Base-by-base conservation (phyloP, 768 basidiomycete genomes). In the Lentinula sp. region DNA sequence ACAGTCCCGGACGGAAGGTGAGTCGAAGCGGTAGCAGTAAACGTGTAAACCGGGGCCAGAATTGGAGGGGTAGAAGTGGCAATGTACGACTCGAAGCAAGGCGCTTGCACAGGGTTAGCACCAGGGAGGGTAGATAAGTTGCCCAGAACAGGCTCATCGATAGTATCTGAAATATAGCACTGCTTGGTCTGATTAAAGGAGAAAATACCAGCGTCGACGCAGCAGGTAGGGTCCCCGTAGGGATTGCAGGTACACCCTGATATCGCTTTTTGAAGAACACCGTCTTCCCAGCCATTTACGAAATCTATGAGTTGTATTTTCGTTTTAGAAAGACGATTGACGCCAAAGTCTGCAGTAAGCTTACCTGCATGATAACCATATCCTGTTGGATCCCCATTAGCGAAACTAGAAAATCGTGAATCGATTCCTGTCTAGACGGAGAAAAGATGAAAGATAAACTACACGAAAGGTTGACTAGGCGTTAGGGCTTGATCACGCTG, bases 341-440 rank as follows among this genome's bases (percentile, higher is more conserved):
- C 0, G 28, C 28, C 28, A 28, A 3, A 28, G 28, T 28, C 28
- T 28, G 28, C 28, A 28, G 28, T 28, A 28, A 28, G 28, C 21
- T 18, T 35, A 59, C 58, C 58, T 60, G 70, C 74, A 59, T 74
- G 72, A 42, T 72, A 65, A 31, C 75, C 77, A 62, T 73, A 75
- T 3, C 78, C 78, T 5, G 77, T 78, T 5, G 77, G 71, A 61
- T 82, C 80, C 31, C 76, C 77, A 59, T 74, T 73, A 13, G 79
- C 68, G 39, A 75, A 73, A 5, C 68, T 69, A 56, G 23, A 23
- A 7, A 11, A 32, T 35, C n/a, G 31, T 45, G 31, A 13, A 16
- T 16, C 31, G 37, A 37, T 21, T 13, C 28, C 28, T 42, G 63
- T 34, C 9, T 39, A 13, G 13, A 39, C 1, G 37, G 37, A 8